Conservation (phyloP, 371 early-diverging fungal species). For the Mucor piriformis region DNA sequence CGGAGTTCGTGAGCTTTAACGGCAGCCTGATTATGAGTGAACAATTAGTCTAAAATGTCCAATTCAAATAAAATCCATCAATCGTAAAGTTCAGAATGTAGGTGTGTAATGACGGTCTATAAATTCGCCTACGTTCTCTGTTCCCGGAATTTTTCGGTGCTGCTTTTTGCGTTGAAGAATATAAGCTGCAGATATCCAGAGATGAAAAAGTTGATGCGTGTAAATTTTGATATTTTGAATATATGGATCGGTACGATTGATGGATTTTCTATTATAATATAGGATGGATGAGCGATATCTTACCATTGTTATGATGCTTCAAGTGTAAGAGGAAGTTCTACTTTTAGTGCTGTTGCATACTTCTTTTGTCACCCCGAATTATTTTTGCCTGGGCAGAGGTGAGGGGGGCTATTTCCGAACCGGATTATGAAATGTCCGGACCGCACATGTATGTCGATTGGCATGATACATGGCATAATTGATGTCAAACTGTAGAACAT, state of each 20-base stretch:
- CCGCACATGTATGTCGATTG: background rate
- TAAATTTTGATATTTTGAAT: background rate
- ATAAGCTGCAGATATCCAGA: background rate
- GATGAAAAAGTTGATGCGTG: background rate
- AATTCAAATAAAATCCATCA: background rate
- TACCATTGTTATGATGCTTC: slow-evolving; percentile 28
- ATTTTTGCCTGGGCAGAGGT: background rate
- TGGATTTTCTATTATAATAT: slow-evolving; percentile 6
- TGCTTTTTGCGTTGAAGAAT: background rate
- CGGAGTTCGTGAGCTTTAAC: slow-evolving; percentile 93
- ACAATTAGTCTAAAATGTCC: background rate
- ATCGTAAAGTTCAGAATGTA: background rate
- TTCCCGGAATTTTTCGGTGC: background rate
- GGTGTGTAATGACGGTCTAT: too few relatives aligned
- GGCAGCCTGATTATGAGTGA: slow-evolving; percentile 55
- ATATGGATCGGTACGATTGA: slow-evolving; percentile 9
- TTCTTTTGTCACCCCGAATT: slow-evolving; percentile 17
- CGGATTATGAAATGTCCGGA: background rate
- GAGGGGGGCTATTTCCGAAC: background rate
- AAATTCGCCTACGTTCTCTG: background rate
- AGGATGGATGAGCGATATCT: slow-evolving; percentile 1
- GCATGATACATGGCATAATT: background rate
- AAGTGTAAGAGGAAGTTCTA: slow-evolving; percentile 22
- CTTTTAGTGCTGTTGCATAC: slow-evolving; percentile 3
- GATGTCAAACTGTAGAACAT: too few relatives aligned